phyloP scores from a whole-genome alignment of 2,329 filamentous ascomycete species.

The Calonectria hawksworthii region DNA sequence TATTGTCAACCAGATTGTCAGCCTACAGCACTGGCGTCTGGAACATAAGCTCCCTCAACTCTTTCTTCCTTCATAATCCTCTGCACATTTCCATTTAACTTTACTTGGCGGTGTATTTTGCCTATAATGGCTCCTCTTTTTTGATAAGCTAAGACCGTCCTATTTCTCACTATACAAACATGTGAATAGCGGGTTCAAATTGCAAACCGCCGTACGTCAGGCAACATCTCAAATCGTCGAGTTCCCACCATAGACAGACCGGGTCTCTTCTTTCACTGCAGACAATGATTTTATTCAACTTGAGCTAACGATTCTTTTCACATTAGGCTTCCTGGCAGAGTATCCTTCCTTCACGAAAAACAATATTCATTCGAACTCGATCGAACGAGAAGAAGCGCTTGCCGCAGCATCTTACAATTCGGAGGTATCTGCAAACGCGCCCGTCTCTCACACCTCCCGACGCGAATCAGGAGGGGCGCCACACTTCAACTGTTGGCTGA shows the following conservation, averaged over 20 bases:
- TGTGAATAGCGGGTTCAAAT: background rate
- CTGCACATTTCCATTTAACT: background rate
- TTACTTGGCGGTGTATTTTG: background rate
- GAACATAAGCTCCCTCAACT: background rate
- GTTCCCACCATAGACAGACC: background rate
- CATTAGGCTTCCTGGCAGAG: background rate
- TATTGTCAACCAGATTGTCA: background rate
- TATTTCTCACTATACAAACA: background rate
- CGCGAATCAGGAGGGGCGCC: background rate
- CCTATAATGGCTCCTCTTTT: too few species aligned
- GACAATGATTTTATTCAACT: background rate
- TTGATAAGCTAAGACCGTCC: background rate
- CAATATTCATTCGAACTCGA: background rate
- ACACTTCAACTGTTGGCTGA: background rate
- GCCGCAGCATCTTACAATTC: background rate
- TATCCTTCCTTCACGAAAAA: background rate
- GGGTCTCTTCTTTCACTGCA: background rate
- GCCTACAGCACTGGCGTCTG: background rate
- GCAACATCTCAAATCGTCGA: background rate
- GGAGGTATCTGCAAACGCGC: constrained; percentile 1
- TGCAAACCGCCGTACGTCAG: background rate
- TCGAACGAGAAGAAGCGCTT: constrained; percentile 1
- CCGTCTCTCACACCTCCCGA: background rate
- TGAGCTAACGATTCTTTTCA: background rate
- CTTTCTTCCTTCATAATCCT: background rate